A percentile compares a stretch with the other conserved stretches of the same genome.
These are phyloP conservation scores for Prunus kanzakura DNA, from an alignment of 306 rosid species.

Conservation along the genomic window DNA sequence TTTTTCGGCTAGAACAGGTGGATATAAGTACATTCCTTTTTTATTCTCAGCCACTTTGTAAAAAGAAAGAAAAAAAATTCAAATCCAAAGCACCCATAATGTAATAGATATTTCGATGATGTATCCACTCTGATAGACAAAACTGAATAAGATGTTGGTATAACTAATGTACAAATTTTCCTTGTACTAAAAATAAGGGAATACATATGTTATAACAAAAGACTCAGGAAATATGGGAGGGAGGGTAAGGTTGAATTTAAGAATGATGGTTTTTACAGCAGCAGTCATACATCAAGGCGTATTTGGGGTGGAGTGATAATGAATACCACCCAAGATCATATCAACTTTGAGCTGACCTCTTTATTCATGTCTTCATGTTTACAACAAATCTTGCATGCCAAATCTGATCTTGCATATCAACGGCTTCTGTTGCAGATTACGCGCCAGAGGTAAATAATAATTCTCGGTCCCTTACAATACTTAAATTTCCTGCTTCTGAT, in stretches of 20 bases:
- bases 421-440: neutral
- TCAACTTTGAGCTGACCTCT: conserved; percentile 13
- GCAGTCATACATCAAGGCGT: neutral
- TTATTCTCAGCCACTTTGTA: neutral
- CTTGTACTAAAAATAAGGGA: neutral
- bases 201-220: neutral
- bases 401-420: neutral
- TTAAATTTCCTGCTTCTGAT: conserved; percentile 62
- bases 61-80: neutral
- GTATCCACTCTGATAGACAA: neutral
- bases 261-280: conserved; percentile 16
- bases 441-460: conserved; percentile 27
- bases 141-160: conserved; percentile 7
- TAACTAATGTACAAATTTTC: conserved; percentile 5
- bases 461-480: conserved; percentile 21
- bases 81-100: neutral
- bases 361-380: conserved; percentile 19
- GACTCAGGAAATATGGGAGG: neutral
- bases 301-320: conserved; percentile 6
- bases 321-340: conserved; percentile 19
- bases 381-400: neutral
- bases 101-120: neutral
- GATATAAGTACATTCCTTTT: neutral
- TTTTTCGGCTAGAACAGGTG: neutral
- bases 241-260: neutral